phyloP scores from a whole-genome alignment of 306 rosid species.

The Lablab purpureus region DNA sequence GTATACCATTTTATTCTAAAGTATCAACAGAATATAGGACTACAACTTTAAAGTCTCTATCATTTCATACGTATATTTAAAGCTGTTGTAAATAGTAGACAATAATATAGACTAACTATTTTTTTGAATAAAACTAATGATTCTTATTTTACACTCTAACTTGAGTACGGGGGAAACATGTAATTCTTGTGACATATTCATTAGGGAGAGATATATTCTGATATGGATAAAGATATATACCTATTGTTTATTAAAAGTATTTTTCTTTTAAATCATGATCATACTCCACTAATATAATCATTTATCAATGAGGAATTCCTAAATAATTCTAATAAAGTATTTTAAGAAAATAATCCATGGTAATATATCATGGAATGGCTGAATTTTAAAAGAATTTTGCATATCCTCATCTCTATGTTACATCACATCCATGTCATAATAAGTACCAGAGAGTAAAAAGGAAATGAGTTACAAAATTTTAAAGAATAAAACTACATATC shows the following conservation, averaged over 20 bases:
- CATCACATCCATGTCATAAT: background rate
- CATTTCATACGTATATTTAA: background rate
- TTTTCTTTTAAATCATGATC: background rate
- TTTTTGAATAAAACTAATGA: background rate
- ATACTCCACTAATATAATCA: constrained; percentile 1
- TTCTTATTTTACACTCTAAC: background rate
- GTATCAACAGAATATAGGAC: constrained; percentile 4
- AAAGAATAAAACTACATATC: background rate
- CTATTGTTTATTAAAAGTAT: background rate
- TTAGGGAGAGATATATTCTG: background rate
- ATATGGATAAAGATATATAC: background rate
- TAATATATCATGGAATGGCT: background rate
- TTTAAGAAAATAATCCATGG: background rate
- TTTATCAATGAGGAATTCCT: background rate
- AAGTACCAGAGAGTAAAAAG: background rate
- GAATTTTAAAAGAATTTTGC: background rate
- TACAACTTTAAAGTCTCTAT: background rate
- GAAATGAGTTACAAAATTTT: background rate
- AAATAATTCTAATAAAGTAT: background rate
- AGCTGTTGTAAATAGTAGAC: background rate
- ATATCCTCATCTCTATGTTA: background rate
- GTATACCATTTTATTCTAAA: constrained; percentile 2
- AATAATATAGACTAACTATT: background rate
- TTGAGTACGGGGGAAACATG: background rate
- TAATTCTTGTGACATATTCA: background rate